Base-by-base conservation (phyloP, 495 filamentous ascomycete species). In the Aspergillus leporis region DNA sequence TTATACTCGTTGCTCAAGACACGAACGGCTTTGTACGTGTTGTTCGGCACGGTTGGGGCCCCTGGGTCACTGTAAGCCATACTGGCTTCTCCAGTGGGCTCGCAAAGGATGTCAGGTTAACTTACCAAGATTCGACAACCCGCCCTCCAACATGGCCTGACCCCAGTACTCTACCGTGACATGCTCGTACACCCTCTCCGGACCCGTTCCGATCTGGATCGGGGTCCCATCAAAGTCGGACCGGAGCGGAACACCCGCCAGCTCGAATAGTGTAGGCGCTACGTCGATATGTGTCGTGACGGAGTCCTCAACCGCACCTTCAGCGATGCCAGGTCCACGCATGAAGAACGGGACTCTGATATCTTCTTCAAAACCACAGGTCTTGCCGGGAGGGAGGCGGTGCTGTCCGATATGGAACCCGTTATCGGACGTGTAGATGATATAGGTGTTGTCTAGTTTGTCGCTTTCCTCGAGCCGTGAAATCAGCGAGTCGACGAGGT, bases 381-480 rank as follows among this genome's bases (percentile, higher is more conserved):
- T 79, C 70, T 92, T 92, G 3, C 88, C 89, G 1, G 88, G 87
- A 10, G 85, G 84, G 28, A 90, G 61, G 5, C 89, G 79, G 65
- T 92, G 88, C 61, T 91, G 88, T 19, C 87, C 83, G 52, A 91
- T 88, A 60, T 90, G 87, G 67, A 86, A 91, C 0, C 89, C 88
- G 61, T 92, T 91, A 61, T 91, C 89, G 0, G 83, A 86, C 0
- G 87, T 87, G 66, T 87, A 90, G 51, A 92, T 78, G 49, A 92
- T 80, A 58, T 85, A 90, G 0, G 88, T 91, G 58, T 89, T 83
- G 9, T 89, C 85, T 6, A 89, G 67, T 30, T 87, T 60, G 14
- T 70, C 77, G 21, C 78, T 69, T 2, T 73, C 63, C 16, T 82
- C 78, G 0, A 92, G 69, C 0, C 79, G 77, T 0, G 62, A 56